Evolutionary conservation across 2,329 filamentous ascomycete species (phyloP).

Genomic region (Zymoseptoria passerinii): DNA sequence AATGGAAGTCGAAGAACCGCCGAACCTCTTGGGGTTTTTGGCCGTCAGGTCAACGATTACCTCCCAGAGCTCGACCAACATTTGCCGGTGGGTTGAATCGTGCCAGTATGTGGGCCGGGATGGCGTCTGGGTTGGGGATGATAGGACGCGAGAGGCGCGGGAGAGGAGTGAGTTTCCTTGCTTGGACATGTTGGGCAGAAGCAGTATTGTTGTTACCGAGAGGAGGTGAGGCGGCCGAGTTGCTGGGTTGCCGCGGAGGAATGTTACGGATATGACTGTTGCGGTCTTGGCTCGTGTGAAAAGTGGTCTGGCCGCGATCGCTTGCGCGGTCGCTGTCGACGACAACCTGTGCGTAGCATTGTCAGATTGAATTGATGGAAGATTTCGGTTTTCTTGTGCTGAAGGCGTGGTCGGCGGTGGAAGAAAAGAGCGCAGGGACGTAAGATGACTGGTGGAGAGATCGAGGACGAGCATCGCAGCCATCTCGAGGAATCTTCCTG

Average conservation of each 20-base stretch:
- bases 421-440: neutral
- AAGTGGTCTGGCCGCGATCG: neutral
- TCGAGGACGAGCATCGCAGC: neutral
- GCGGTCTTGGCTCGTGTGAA: neutral
- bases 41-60: slow-evolving; percentile 12
- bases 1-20: neutral
- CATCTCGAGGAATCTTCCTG: neutral
- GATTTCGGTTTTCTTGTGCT: neutral
- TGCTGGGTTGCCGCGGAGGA: neutral
- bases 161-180: slow-evolving; percentile 13
- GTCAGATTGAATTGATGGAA: slow-evolving; percentile 9
- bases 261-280: neutral
- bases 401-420: neutral
- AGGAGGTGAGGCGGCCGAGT: neutral
- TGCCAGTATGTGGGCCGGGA: slow-evolving; percentile 20
- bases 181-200: slow-evolving; percentile 1
- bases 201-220: neutral
- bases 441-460: neutral
- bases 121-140: slow-evolving; percentile 14
- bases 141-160: slow-evolving; percentile 15
- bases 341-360: slow-evolving; percentile 7
- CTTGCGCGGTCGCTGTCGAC: slow-evolving; percentile 12
- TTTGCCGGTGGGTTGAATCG: slow-evolving; percentile 15
- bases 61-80: slow-evolving; percentile 22
- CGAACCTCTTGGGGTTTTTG: slow-evolving; percentile 6